Conservation (phyloP, 371 early-diverging fungal genomes). For the Rhizopus stolonifer region DNA sequence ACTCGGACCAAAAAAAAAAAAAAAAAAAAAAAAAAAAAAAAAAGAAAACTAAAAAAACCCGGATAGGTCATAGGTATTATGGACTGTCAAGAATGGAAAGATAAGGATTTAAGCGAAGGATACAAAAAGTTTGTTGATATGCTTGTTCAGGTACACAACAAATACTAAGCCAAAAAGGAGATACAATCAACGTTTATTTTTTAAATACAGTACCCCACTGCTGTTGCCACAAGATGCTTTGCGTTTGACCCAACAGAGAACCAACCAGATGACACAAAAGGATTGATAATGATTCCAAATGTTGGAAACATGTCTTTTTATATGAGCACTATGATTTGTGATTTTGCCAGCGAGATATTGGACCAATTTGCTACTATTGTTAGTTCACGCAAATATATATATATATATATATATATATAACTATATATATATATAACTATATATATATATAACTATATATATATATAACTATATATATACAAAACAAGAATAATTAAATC, state of each 20-base stretch:
- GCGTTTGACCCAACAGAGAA: slow-evolving; percentile 81
- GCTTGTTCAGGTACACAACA: slow-evolving; percentile 55
- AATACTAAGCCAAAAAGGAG: neutral
- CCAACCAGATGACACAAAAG: slow-evolving; percentile 73
- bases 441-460: too few relatives aligned
- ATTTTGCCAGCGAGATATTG: slow-evolving; percentile 71
- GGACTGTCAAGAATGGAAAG: slow-evolving; percentile 76
- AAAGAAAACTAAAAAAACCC: too few relatives aligned
- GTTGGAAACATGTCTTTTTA: slow-evolving; percentile 79
- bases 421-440: too few relatives aligned
- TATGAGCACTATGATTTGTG: slow-evolving; percentile 73
- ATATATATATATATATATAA: too few relatives aligned
- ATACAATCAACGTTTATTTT: neutral
- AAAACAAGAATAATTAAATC: too few relatives aligned
- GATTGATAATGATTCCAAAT: slow-evolving; percentile 78
- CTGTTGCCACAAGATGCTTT: slow-evolving; percentile 74
- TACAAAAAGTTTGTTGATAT: slow-evolving; percentile 65
- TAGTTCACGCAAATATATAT: too few relatives aligned
- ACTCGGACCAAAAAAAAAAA: neutral
- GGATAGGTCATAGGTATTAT: slow-evolving; percentile 79
- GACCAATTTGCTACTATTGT: slow-evolving; percentile 45
- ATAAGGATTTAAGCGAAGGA: slow-evolving; percentile 63
- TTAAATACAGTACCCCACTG: slow-evolving; percentile 64
- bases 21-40: neutral
- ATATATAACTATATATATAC: too few relatives aligned